Conservation (phyloP, 2,329 filamentous ascomycete species). For the Graphilbum fragrans region DNA sequence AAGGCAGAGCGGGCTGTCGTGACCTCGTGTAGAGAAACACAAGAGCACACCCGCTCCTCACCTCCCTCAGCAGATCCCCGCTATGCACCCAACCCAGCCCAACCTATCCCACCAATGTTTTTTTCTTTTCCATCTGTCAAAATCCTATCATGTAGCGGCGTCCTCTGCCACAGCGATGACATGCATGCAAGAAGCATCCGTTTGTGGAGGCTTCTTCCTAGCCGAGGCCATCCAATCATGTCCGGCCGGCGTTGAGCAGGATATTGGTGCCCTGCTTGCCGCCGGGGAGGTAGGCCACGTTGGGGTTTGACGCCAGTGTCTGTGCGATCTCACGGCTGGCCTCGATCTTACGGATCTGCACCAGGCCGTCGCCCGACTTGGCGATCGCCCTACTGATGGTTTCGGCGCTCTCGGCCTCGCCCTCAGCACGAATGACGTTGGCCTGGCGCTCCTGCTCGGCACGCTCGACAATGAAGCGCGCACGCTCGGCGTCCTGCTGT, state of each 20-base stretch:
- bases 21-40: too few species aligned
- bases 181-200: too few species aligned
- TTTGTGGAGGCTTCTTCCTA: too few species aligned
- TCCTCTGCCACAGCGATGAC: too few species aligned
- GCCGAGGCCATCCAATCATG: constrained; percentile 14
- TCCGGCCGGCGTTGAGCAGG: constrained; percentile 38
- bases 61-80: too few species aligned
- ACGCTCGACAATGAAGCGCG: constrained; percentile 95
- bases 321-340: constrained; percentile 91
- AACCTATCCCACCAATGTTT: not conserved
- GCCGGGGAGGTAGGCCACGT: constrained; percentile 87
- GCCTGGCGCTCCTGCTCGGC: constrained; percentile 98
- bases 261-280: constrained; percentile 49
- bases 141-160: not conserved
- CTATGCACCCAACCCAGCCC: too few species aligned
- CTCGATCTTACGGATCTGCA: constrained; percentile 95
- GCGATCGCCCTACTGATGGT: constrained; percentile 85
- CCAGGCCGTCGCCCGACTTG: constrained; percentile 84
- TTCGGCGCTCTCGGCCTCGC: constrained; percentile 92
- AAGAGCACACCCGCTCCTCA: too few species aligned
- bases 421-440: constrained; percentile 95
- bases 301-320: constrained; percentile 80
- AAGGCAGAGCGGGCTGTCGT: too few species aligned
- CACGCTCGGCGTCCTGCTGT: constrained; percentile 95
- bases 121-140: not conserved